These are phyloP conservation scores for Salix suchowensis DNA, from an alignment of 345 rosid genomes.

Conservation along the genomic window DNA sequence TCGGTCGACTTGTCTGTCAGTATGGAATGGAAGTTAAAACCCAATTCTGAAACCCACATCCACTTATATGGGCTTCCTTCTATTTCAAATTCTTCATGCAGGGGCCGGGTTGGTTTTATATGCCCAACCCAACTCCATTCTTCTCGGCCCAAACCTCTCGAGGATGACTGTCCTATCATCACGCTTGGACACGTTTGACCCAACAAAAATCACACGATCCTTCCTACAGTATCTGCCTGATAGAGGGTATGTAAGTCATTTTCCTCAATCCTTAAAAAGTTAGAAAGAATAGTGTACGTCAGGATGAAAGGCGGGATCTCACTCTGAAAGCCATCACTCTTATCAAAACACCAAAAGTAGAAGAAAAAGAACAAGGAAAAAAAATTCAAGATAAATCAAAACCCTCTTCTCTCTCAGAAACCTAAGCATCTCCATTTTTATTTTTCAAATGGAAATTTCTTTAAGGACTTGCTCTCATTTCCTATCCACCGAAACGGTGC, in stretches of 20 bases:
- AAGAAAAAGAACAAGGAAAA: not conserved
- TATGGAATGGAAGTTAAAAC: not conserved
- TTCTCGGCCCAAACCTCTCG: not conserved
- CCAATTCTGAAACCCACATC: not conserved
- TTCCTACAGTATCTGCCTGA: not conserved
- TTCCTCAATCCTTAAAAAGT: not conserved
- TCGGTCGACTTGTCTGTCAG: not conserved
- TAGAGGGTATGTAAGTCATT: not conserved
- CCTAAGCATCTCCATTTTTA: not conserved
- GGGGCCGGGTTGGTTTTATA: too few relatives aligned
- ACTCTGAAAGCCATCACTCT: not conserved
- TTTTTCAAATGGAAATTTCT: slow-evolving; percentile 41
- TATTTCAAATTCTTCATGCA: too few relatives aligned
- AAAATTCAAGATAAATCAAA: slow-evolving; percentile 37
- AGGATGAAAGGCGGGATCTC: slow-evolving; percentile 8
- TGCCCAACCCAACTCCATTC: slow-evolving; percentile 10
- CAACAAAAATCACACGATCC: not conserved
- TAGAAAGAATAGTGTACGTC: not conserved
- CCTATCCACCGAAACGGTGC: slow-evolving; percentile 34
- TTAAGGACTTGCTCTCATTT: slow-evolving; percentile 39
- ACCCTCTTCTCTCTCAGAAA: slow-evolving; percentile 20
- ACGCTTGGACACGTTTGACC: not conserved
- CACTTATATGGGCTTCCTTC: not conserved
- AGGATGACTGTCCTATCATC: not conserved
- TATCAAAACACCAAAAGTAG: not conserved